Evolutionary conservation across 1,139 yeast genomes (phyloP).

Genomic region (Yamadazyma aaseri): DNA sequence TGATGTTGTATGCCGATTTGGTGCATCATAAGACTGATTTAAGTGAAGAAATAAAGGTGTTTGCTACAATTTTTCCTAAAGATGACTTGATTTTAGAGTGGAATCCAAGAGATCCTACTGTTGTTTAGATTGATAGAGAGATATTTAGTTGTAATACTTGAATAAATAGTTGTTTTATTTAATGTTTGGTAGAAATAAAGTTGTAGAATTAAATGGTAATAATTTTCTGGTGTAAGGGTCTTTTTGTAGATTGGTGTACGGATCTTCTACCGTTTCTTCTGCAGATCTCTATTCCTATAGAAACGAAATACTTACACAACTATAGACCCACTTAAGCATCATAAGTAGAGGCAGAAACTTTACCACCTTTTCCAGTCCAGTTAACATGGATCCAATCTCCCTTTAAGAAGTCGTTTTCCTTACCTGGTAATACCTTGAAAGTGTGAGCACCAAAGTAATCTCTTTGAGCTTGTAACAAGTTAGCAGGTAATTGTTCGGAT

Average conservation of each 20-base stretch:
- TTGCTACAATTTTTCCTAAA: conserved; percentile 97
- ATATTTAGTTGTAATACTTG: no score
- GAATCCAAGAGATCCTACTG: conserved; percentile 56
- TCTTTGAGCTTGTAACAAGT: conserved; percentile 98
- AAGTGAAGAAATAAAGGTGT: conserved; percentile 90
- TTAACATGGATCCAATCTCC: conserved; percentile 88
- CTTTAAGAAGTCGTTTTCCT: conserved; percentile 73
- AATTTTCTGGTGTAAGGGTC: no score
- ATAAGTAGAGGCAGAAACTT: conserved; percentile 92
- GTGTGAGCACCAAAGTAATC: conserved; percentile 99
- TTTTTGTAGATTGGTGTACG: no score
- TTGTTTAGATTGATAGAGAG: conserved; percentile 1
- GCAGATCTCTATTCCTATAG: no score
- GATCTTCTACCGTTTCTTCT: no score
- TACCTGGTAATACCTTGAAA: conserved; percentile 90
- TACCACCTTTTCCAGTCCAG: conserved; percentile 99
- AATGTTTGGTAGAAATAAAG: neutral
- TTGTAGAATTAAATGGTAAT: neutral
- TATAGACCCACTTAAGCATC: conserved; percentile 57
- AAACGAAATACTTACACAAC: no score
- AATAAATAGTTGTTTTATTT: no score
- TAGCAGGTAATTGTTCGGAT: conserved; percentile 93
- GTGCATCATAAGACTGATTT: conserved; percentile 76
- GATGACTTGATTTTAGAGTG: conserved; percentile 87
- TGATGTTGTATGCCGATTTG: conserved; percentile 75